A percentile compares a stretch with the other conserved stretches of the same genome.
These are phyloP conservation scores for Nicotiana knightiana DNA, from an alignment of 257 asterid genomes.

Conservation along the genomic window DNA sequence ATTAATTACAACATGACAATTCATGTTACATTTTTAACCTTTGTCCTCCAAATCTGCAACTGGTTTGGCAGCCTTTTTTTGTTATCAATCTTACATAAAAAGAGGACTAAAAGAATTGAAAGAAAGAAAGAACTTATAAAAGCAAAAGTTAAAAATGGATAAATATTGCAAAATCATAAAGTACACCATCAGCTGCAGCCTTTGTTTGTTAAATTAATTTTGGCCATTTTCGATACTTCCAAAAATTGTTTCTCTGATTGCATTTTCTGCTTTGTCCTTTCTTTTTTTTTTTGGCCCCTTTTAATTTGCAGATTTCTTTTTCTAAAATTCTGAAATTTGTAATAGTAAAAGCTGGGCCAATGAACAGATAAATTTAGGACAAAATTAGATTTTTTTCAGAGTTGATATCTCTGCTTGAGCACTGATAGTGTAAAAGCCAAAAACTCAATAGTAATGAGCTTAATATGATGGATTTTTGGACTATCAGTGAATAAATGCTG, in stretches of 20 bases:
- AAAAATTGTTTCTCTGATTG: constrained; percentile 9
- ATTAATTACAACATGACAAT: background rate
- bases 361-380: constrained; percentile 6
- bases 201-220: constrained; percentile 23
- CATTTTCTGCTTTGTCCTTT: constrained; percentile 20
- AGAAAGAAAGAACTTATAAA: background rate
- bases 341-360: constrained; percentile 3
- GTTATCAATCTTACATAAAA: constrained; percentile 1
- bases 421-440: background rate
- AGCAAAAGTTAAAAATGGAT: constrained; percentile 7
- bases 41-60: constrained; percentile 7
- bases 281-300: background rate
- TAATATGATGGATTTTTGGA: background rate
- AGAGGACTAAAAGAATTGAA: background rate
- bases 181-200: constrained; percentile 23
- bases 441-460: background rate
- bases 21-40: background rate
- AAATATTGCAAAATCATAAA: constrained; percentile 14
- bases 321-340: background rate
- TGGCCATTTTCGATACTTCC: constrained; percentile 26
- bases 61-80: constrained; percentile 6
- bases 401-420: constrained; percentile 4
- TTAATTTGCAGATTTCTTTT: background rate
- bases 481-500: background rate
- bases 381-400: background rate